phyloP scores from a whole-genome alignment of 2,329 filamentous ascomycete genomes.

The Alternaria atra region DNA sequence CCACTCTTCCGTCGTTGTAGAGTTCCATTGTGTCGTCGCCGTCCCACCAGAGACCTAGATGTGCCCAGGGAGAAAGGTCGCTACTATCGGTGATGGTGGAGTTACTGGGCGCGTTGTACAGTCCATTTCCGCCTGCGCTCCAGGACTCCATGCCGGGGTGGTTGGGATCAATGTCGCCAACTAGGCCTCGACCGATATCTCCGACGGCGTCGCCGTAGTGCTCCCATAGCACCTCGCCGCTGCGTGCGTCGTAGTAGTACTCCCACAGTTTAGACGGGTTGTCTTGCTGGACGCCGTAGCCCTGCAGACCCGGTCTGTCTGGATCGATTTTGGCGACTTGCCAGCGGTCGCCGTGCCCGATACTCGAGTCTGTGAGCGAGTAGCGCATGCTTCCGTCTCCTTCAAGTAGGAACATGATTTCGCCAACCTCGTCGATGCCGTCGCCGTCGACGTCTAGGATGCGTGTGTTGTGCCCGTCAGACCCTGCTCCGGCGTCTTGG shows the following conservation, averaged over 20 bases:
- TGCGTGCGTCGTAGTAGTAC: not conserved
- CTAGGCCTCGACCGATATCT: not conserved
- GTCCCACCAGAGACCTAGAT: slow-evolving; percentile 22
- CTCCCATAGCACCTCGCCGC: not conserved
- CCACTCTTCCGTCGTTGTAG: slow-evolving; percentile 24
- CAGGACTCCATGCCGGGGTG: not conserved
- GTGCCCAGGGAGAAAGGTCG: slow-evolving; percentile 11
- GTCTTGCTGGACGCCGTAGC: not conserved
- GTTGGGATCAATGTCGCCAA: not conserved
- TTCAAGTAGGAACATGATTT: slow-evolving; percentile 20
- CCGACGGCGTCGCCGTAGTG: not conserved
- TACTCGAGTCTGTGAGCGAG: slow-evolving; percentile 8
- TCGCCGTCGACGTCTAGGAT: slow-evolving; percentile 19
- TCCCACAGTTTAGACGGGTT: not conserved
- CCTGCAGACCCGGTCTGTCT: slow-evolving; percentile 4
- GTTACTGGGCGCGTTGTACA: slow-evolving; percentile 14
- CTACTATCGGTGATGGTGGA: not conserved
- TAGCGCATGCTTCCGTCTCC: slow-evolving; percentile 17
- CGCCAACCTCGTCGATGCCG: slow-evolving; percentile 19
- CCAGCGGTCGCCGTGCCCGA: slow-evolving; percentile 23
- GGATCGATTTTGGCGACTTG: slow-evolving; percentile 24
- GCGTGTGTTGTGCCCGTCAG: slow-evolving; percentile 21
- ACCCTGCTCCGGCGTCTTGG: slow-evolving; percentile 4
- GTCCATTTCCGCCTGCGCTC: not conserved
- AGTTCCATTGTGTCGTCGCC: slow-evolving; percentile 22